Percentiles rank a stretch among this genome's conserved stretches.
phyloP scores from a whole-genome alignment of 2,329 filamentous ascomycete species.

The Aquanectria penicillioides region DNA sequence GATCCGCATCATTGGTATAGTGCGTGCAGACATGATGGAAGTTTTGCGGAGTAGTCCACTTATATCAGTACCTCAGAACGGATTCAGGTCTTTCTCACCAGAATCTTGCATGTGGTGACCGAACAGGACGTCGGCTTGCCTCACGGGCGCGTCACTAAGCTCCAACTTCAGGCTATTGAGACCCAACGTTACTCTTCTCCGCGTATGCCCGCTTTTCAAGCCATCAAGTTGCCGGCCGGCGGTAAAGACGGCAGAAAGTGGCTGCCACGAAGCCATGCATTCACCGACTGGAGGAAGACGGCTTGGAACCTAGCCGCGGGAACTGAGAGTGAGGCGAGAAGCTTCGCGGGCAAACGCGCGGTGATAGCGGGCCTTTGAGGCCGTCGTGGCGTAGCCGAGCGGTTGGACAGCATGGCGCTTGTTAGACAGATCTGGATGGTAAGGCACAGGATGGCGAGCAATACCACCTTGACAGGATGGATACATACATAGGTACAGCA shows the following conservation, averaged over 20 bases:
- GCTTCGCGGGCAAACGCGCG: constrained; percentile 22
- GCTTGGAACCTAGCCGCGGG: constrained; percentile 17
- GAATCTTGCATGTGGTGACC: constrained; percentile 5
- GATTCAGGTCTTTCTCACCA: constrained; percentile 13
- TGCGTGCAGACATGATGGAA: constrained; percentile 35
- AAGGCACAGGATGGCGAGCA: constrained; percentile 18
- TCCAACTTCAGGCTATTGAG: background rate
- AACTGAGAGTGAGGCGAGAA: constrained; percentile 26
- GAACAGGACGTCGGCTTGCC: background rate
- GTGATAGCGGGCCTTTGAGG: constrained; percentile 21
- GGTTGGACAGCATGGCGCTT: constrained; percentile 36
- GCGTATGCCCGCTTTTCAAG: constrained; percentile 3
- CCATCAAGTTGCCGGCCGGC: constrained; percentile 15
- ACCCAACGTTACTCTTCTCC: background rate
- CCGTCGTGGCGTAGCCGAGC: constrained; percentile 34
- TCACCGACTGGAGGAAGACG: constrained; percentile 13
- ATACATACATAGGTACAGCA: constrained; percentile 11
- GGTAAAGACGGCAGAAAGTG: constrained; percentile 14
- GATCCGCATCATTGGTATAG: constrained; percentile 30
- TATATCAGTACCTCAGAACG: constrained; percentile 27
- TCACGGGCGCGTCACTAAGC: background rate
- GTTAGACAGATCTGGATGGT: constrained; percentile 25
- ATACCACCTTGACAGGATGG: background rate
- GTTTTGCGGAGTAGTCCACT: constrained; percentile 33
- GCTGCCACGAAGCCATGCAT: constrained; percentile 16